A percentile compares a stretch with the other conserved stretches of the same genome.
Conservation (phyloP, 352 stramenopile genomes). For the Phytophthora pisi region DNA sequence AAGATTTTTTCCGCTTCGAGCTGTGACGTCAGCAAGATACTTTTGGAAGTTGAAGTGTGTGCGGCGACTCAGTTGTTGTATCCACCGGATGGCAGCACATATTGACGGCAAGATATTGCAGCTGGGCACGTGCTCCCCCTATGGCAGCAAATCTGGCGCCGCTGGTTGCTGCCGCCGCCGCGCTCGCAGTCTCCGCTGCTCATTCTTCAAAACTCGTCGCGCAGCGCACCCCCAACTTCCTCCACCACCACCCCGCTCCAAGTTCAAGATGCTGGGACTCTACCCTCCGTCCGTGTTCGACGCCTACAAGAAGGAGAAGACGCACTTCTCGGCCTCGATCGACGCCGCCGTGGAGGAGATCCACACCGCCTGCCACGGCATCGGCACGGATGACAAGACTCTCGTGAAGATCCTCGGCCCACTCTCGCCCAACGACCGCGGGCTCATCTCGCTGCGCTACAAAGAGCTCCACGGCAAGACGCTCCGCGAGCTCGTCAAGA, state of each 20-base stretch:
- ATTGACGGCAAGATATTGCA: too few relatives aligned
- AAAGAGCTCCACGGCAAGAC: slow-evolving; percentile 56
- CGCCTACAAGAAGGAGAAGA: slow-evolving; percentile 70
- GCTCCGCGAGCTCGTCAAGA: slow-evolving; percentile 61
- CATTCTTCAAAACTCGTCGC: slow-evolving; percentile 46
- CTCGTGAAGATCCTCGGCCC: slow-evolving; percentile 62
- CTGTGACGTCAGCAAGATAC: slow-evolving; percentile 22
- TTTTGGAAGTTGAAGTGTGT: slow-evolving; percentile 21
- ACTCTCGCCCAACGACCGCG: slow-evolving; percentile 50
- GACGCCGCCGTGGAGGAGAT: slow-evolving; percentile 65
- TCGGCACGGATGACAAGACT: slow-evolving; percentile 70
- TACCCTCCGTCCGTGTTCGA: slow-evolving; percentile 66
- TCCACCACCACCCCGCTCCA: neutral
- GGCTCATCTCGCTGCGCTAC: slow-evolving; percentile 60
- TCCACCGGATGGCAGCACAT: neutral
- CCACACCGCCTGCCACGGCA: slow-evolving; percentile 59
- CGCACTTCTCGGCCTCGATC: slow-evolving; percentile 46
- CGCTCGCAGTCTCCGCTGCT: slow-evolving; percentile 11
- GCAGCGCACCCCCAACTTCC: slow-evolving; percentile 16
- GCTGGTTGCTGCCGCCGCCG: neutral
- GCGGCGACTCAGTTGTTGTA: neutral
- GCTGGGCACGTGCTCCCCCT: neutral
- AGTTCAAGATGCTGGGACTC: slow-evolving; percentile 60
- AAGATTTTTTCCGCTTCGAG: neutral
- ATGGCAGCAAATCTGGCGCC: neutral